phyloP scores from a whole-genome alignment of 1,284 basidiomycete species.

The Neonothopanus nambi region DNA sequence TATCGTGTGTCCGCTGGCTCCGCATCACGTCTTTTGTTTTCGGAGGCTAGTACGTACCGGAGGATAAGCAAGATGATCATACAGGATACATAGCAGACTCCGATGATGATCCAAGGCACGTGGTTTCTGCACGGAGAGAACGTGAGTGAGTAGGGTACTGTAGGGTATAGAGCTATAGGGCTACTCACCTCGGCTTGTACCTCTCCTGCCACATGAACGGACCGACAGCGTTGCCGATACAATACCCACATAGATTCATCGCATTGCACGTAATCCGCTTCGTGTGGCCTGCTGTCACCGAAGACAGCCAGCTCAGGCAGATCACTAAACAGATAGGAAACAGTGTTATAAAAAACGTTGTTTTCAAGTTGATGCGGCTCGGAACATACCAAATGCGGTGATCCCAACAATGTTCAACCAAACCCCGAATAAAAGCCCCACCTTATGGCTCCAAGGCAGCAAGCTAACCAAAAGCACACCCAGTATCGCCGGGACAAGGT shows the following conservation, averaged over 20 bases:
- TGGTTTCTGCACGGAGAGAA: constrained; percentile 9
- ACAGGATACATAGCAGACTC: constrained; percentile 52
- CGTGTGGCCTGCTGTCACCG: constrained; percentile 74
- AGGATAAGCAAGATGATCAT: constrained; percentile 57
- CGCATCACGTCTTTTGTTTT: constrained; percentile 63
- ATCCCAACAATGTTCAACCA: constrained; percentile 44
- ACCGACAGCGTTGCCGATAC: constrained; percentile 30
- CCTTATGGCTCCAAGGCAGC: constrained; percentile 61
- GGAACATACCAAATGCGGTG: constrained; percentile 48
- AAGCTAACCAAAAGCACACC: constrained; percentile 64
- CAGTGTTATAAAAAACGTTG: too few relatives aligned
- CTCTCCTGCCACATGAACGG: constrained; percentile 74
- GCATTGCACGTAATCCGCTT: constrained; percentile 73
- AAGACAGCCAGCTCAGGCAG: constrained; percentile 60
- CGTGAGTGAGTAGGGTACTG: neutral
- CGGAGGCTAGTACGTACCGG: constrained; percentile 56
- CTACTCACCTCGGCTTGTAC: constrained; percentile 60
- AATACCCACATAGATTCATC: constrained; percentile 67
- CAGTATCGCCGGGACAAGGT: constrained; percentile 62
- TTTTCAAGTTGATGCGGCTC: too few relatives aligned
- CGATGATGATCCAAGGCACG: constrained; percentile 67
- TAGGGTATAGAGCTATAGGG: neutral
- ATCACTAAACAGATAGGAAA: constrained; percentile 34
- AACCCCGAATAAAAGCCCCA: constrained; percentile 59
- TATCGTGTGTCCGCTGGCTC: constrained; percentile 56